These are phyloP conservation scores for Staphylotrichum longicolle DNA, from an alignment of 495 filamentous ascomycete species.

Conservation along the genomic window DNA sequence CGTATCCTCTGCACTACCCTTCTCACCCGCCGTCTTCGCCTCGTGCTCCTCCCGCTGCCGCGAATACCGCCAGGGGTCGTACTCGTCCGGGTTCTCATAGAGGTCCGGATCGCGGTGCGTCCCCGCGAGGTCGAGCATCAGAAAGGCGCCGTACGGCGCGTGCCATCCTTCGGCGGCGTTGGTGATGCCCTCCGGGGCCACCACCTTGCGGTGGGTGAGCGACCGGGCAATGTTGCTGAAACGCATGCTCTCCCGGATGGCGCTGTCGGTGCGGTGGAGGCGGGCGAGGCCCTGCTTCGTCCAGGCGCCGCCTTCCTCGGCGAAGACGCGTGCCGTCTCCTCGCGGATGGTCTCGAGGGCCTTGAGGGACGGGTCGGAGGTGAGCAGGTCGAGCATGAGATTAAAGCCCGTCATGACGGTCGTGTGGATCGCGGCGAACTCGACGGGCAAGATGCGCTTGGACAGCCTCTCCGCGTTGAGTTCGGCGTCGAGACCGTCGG, in stretches of 20 bases:
- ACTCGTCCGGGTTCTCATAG: slow-evolving; percentile 33
- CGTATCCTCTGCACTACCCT: slow-evolving; percentile 27
- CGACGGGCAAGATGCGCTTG: slow-evolving; percentile 40
- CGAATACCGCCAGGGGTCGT: slow-evolving; percentile 37
- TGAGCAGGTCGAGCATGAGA: slow-evolving; percentile 45
- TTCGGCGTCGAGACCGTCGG: slow-evolving; percentile 26
- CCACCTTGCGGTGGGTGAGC: slow-evolving; percentile 38
- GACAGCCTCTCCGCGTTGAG: slow-evolving; percentile 28
- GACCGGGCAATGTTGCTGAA: slow-evolving; percentile 32
- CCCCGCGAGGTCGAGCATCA: slow-evolving; percentile 35
- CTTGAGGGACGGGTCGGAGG: slow-evolving; percentile 31
- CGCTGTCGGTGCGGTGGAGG: slow-evolving; percentile 34
- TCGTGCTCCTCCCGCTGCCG: slow-evolving; percentile 34
- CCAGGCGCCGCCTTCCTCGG: slow-evolving; percentile 37
- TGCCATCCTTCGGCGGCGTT: slow-evolving; percentile 37
- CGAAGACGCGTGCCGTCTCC: slow-evolving; percentile 34
- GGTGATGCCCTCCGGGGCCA: slow-evolving; percentile 35
- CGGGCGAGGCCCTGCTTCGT: slow-evolving; percentile 38
- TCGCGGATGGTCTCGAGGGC: slow-evolving; percentile 38
- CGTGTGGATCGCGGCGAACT: slow-evolving; percentile 51
- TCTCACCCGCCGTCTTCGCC: slow-evolving; percentile 25
- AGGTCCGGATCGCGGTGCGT: slow-evolving; percentile 36
- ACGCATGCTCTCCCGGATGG: slow-evolving; percentile 40
- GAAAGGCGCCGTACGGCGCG: slow-evolving; percentile 30
- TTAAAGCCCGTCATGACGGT: slow-evolving; percentile 45